Evolutionary conservation across 345 rosid species (phyloP), one percentile per base, ranked within the genome.

Genomic region (Eucalyptus marginata): DNA sequence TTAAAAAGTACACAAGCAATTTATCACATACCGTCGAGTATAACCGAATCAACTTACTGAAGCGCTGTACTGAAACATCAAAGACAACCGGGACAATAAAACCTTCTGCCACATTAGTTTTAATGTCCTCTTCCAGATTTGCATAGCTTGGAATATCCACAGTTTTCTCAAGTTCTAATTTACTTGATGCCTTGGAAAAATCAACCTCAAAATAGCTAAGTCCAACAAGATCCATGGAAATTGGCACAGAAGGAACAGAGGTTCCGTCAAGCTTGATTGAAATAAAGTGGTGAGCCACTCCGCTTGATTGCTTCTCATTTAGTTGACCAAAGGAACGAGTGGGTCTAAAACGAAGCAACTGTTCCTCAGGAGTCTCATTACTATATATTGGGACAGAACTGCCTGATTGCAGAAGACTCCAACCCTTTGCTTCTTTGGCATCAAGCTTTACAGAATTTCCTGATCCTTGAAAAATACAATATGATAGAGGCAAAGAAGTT

Each of bases 221-320:
- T 89, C 99, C 99, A 58, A 96, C 97, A 88, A 96, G 95, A 93
- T 97, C 99, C 97, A 97, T 97, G 51, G 99, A 97, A 91, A 94
- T 91, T 49, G 97, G 96, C 92, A 90, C 93, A 89, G 99, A 96
- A 91, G 97, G 95, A 87, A 89, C 87, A 90, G 94, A 94, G 89
- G 94, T 96, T 88, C 99, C 99, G 68, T 95, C 99, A 88, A 97
- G 95, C 90, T 95, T 95, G 91, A 97, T 90, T 91, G 91, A 90
- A 95, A 97, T 95, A 87, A 94, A 95, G 91, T 96, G 95, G 91
- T 97, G 99, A 91, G 92, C 89, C 86, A 94, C 96, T 87, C 95
- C 94, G 89, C 90, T 93, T 87, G 94, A 90, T 89, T 93, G 96
- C 93, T 93, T 94, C 89, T 96, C 95, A 88, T 91, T 93, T 81